Percentiles rank a stretch among this genome's conserved stretches.
phyloP scores from a whole-genome alignment of 108 stramenopile genomes.

The Cylindrotheca fusiformis region DNA sequence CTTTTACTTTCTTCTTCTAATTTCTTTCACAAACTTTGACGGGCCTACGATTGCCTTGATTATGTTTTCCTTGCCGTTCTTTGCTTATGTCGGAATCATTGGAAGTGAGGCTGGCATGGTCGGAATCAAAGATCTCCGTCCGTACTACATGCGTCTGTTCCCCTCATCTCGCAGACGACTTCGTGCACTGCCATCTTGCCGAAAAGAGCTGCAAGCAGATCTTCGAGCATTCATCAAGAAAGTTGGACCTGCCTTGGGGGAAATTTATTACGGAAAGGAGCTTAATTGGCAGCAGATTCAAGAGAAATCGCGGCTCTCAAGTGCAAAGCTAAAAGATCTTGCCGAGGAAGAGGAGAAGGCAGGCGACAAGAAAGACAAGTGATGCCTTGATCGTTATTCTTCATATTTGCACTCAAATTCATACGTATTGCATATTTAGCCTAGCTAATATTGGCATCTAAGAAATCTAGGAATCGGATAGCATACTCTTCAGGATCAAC shows the following conservation, averaged over 20 bases:
- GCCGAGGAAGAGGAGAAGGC: neutral
- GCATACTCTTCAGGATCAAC: constrained; percentile 76
- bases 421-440: neutral
- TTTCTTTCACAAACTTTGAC: constrained; percentile 71
- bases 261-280: constrained; percentile 76
- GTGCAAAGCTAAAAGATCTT: constrained; percentile 5
- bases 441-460: constrained; percentile 52
- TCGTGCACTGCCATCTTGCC: constrained; percentile 55
- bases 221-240: constrained; percentile 68
- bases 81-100: constrained; percentile 91
- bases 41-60: constrained; percentile 76
- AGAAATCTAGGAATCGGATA: constrained; percentile 66
- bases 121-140: constrained; percentile 90
- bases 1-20: constrained; percentile 72
- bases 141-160: constrained; percentile 72
- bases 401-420: too few relatives aligned
- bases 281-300: constrained; percentile 80
- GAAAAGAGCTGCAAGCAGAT: constrained; percentile 65
- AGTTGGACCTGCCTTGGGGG: constrained; percentile 73
- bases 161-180: constrained; percentile 71
- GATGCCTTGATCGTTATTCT: too few relatives aligned
- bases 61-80: constrained; percentile 84
- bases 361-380: constrained; percentile 20
- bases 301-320: constrained; percentile 12
- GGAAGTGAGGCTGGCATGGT: constrained; percentile 88